Conservation (phyloP, 805 yeast genomes). For the Gaillardinia entomophila region DNA sequence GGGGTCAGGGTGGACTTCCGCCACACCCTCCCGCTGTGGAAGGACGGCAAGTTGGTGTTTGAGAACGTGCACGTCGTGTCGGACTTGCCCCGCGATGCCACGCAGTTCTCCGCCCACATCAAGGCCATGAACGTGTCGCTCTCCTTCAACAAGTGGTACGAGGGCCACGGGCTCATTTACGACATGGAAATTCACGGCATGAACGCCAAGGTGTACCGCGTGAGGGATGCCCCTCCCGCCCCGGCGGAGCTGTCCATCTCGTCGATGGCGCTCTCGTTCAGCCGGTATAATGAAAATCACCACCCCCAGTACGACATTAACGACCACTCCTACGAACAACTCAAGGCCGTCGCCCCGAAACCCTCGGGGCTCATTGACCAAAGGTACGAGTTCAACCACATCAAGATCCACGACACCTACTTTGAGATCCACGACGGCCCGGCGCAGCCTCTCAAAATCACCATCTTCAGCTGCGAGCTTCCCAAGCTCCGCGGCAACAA, state of each 20-base stretch:
- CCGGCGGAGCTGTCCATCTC: slow-evolving; percentile 1
- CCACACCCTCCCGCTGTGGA: slow-evolving; percentile 35
- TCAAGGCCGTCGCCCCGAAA: slow-evolving; percentile 3
- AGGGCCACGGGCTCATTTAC: slow-evolving; percentile 47
- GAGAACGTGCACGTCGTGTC: slow-evolving; percentile 27
- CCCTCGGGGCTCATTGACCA: slow-evolving; percentile 18
- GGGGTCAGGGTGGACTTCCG: slow-evolving; percentile 33
- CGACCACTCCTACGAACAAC: slow-evolving; percentile 15
- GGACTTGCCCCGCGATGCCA: not conserved
- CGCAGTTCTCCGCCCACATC: slow-evolving; percentile 28
- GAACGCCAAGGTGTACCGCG: slow-evolving; percentile 29
- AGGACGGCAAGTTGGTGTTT: slow-evolving; percentile 46
- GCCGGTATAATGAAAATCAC: slow-evolving; percentile 21
- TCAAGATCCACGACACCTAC: slow-evolving; percentile 49
- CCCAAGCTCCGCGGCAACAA: slow-evolving; percentile 55
- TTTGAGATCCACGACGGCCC: slow-evolving; percentile 30
- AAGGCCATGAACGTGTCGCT: slow-evolving; percentile 40
- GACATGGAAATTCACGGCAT: slow-evolving; percentile 46
- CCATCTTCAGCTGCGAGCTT: slow-evolving; percentile 61
- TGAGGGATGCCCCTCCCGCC: slow-evolving; percentile 7
- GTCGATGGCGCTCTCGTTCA: slow-evolving; percentile 10
- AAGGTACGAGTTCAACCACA: slow-evolving; percentile 25
- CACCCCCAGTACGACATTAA: slow-evolving; percentile 28
- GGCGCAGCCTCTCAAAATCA: slow-evolving; percentile 37
- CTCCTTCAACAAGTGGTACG: slow-evolving; percentile 50